Percentiles rank a stretch among this genome's conserved stretches.
These are phyloP conservation scores for Ceratocystis harringtonii DNA, from an alignment of 2,329 filamentous ascomycete genomes.

Conservation along the genomic window DNA sequence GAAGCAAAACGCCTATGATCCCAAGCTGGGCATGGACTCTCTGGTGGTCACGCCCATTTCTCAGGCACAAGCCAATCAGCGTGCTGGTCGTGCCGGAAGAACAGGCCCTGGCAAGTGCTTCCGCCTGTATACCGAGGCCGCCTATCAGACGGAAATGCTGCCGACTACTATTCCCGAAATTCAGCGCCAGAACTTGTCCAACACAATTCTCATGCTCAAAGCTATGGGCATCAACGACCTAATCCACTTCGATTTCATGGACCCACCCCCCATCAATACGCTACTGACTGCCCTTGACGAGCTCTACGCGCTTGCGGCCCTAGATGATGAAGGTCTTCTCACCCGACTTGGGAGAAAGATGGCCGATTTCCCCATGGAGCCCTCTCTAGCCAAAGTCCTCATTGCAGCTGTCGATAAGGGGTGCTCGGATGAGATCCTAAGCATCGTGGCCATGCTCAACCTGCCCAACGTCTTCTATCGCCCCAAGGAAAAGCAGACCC, in stretches of 20 bases:
- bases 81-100: conserved; percentile 80
- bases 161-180: conserved; percentile 95
- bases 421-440: conserved; percentile 88
- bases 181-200: conserved; percentile 80
- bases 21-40: conserved; percentile 95
- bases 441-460: conserved; percentile 87
- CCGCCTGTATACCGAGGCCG: conserved; percentile 84
- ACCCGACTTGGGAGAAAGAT: conserved; percentile 89
- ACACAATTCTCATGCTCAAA: conserved; percentile 93
- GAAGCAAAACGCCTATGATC: conserved; percentile 93
- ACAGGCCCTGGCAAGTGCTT: conserved; percentile 96
- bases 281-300: conserved; percentile 95
- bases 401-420: conserved; percentile 75
- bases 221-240: conserved; percentile 99
- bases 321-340: conserved; percentile 89
- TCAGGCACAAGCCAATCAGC: conserved; percentile 89
- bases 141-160: conserved; percentile 92
- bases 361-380: conserved; percentile 98
- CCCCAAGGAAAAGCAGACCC: conserved; percentile 90
- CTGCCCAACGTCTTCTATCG: conserved; percentile 81
- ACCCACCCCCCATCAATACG: conserved; percentile 90
- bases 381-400: conserved; percentile 74
- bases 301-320: conserved; percentile 74
- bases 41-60: conserved; percentile 92
- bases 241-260: conserved; percentile 97